Evolutionary conservation across 306 rosid species (phyloP).

Genomic region (Sindora glabra): DNA sequence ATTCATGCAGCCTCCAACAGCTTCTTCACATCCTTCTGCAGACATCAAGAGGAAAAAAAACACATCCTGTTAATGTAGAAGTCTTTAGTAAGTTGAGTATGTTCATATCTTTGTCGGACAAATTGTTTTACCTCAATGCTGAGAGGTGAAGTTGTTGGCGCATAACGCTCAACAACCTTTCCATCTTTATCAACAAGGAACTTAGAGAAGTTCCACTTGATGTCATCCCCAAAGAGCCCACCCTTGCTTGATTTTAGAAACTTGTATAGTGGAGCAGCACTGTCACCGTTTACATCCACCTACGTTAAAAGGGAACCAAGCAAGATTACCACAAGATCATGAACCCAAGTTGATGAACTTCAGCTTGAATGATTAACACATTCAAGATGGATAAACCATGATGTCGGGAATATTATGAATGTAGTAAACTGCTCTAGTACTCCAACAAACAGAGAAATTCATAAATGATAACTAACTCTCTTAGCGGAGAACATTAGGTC

Average conservation of each 20-base stretch:
- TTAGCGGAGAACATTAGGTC: too few relatives aligned
- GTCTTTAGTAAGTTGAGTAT: neutral
- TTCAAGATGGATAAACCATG: too few relatives aligned
- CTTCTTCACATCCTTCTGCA: constrained; percentile 58
- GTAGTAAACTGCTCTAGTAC: too few relatives aligned
- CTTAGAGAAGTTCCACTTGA: constrained; percentile 95
- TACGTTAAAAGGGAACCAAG: too few relatives aligned
- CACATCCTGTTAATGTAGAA: neutral
- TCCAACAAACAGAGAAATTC: too few relatives aligned
- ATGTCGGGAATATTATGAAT: too few relatives aligned
- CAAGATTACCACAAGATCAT: too few relatives aligned
- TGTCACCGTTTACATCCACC: constrained; percentile 83
- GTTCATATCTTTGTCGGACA: neutral
- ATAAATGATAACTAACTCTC: too few relatives aligned
- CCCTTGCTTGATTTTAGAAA: constrained; percentile 84
- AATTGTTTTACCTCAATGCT: constrained; percentile 68
- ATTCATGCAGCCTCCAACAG: constrained; percentile 30
- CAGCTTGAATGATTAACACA: too few relatives aligned
- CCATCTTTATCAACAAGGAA: constrained; percentile 90
- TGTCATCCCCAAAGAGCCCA: constrained; percentile 65
- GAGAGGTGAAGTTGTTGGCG: constrained; percentile 92
- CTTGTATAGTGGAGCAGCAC: constrained; percentile 80
- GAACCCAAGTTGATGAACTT: too few relatives aligned
- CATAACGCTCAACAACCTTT: constrained; percentile 83
- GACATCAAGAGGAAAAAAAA: constrained; percentile 3